These are phyloP conservation scores for Alternaria tenuissima DNA, from an alignment of 2,329 filamentous ascomycete species.

Conservation along the genomic window DNA sequence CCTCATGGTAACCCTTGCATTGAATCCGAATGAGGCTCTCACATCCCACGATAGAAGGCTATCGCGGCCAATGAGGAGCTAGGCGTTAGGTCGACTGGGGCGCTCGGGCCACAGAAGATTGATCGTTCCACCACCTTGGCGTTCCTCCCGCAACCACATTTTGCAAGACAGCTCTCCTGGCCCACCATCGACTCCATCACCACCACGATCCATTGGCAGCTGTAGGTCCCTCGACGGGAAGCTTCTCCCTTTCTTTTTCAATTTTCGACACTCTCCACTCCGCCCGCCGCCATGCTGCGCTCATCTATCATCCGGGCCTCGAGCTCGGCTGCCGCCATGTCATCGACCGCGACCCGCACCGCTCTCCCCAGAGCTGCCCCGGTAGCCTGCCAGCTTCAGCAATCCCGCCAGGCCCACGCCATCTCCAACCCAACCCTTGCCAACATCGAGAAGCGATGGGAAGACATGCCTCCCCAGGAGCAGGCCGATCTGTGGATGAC, in stretches of 20 bases:
- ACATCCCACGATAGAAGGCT: neutral
- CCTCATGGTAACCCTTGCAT: neutral
- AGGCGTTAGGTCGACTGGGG: constrained; percentile 1
- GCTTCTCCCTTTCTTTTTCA: constrained; percentile 40
- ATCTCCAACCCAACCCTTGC: constrained; percentile 97
- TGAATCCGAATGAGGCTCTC: neutral
- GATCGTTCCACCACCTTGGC: constrained; percentile 25
- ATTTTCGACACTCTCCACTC: constrained; percentile 52
- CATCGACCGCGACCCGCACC: constrained; percentile 47
- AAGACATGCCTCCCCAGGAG: constrained; percentile 96
- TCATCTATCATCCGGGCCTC: constrained; percentile 51
- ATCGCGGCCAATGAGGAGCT: neutral
- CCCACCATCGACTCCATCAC: constrained; percentile 40
- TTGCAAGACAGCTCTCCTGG: constrained; percentile 33
- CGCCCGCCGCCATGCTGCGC: constrained; percentile 50
- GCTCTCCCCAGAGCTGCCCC: constrained; percentile 43
- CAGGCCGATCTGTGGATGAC: constrained; percentile 99
- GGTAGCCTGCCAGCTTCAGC: constrained; percentile 57
- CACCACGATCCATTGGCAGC: constrained; percentile 50
- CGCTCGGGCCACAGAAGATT: constrained; percentile 13
- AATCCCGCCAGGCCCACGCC: constrained; percentile 77
- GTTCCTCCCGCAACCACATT: constrained; percentile 24
- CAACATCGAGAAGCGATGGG: constrained; percentile 99
- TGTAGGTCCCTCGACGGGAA: constrained; percentile 48
- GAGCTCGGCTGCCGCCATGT: constrained; percentile 46